These are phyloP conservation scores for Corylus avellana DNA, from an alignment of 306 rosid species.

Conservation along the genomic window DNA sequence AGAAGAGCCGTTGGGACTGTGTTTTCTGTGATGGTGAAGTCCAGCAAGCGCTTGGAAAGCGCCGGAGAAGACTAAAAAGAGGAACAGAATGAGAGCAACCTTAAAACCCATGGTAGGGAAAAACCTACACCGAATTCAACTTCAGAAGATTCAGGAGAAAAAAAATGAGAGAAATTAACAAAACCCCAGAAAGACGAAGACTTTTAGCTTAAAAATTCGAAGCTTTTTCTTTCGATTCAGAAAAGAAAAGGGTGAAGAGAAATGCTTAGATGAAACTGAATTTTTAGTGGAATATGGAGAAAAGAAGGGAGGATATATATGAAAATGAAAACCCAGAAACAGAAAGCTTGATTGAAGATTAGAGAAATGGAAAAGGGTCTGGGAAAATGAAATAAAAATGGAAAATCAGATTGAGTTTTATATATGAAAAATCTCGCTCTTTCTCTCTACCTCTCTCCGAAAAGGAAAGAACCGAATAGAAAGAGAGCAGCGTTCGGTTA, in stretches of 20 bases:
- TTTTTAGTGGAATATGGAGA: background rate
- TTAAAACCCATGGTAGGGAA: slow-evolving; percentile 44
- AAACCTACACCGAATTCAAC: slow-evolving; percentile 41
- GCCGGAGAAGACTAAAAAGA: slow-evolving; percentile 37
- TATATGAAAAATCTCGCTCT: background rate
- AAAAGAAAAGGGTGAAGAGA: background rate
- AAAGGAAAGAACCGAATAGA: background rate
- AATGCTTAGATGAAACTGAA: slow-evolving; percentile 3
- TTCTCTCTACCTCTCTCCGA: background rate
- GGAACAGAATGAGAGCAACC: slow-evolving; percentile 32
- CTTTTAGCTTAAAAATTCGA: slow-evolving; percentile 15
- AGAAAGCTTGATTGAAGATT: background rate
- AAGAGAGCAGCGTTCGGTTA: slow-evolving; percentile 13
- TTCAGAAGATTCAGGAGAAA: slow-evolving; percentile 4
- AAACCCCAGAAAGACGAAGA: slow-evolving; percentile 31
- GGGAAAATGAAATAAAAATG: slow-evolving; percentile 1
- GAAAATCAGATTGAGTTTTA: background rate
- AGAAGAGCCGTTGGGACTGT: slow-evolving; percentile 57
- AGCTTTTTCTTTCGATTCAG: background rate
- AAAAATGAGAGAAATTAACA: background rate
- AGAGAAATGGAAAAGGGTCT: background rate
- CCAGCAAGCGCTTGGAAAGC: slow-evolving; percentile 32
- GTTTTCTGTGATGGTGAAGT: slow-evolving; percentile 36
- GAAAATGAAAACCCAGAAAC: slow-evolving; percentile 25
- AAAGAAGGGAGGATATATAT: background rate